Base-by-base conservation (phyloP, 78 protist species). In the Polysphondylium violaceum region DNA sequence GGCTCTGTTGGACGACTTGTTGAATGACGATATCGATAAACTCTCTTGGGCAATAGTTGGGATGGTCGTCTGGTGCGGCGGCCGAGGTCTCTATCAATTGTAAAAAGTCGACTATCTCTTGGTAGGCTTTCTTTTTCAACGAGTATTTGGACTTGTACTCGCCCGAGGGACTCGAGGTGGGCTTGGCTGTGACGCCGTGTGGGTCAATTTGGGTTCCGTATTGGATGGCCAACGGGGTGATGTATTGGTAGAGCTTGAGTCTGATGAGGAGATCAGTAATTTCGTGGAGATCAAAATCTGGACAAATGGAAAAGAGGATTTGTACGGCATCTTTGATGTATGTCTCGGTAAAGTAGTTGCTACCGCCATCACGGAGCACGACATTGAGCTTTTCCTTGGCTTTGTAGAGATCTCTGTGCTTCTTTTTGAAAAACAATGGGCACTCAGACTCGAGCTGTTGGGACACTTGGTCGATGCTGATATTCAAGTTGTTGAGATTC, bases 371-470 rank as follows among this genome's bases (percentile, higher is more conserved):
- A 14, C 74, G 23, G 21, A 53, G 9, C 7, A 63, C 71, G 40
- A n/a, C 40, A 21, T 65, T 53, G 12, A 81, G 38, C n/a, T 81
- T 60, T 2, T 65, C 71, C 31, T 56, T 81, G 8, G 63, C 89
- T 7, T 50, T 68, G 8, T 65, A 25, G 2, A 67, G 41, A 35
- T 68, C 76, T 68, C 60, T 81, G 38, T 81, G 65, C 5, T 35
- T 58, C 31, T 81, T 65, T 41, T 55, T 81, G 35, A 60, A 81
- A 21, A 81, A 29, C 11, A 51, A 29, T 67, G 89, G 77, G 40
- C 89, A 81, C 29, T 67, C 89, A 8, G 19, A n/a, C n/a, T 60
- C 73, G 21, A 81, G 36, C 68, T 55, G 67, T 50, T 64, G 47
- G 1, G 89, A 59, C 2, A 68, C 68, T 35, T 36, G 27, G 40